Evolutionary conservation across 1,284 basidiomycete genomes (phyloP).

Genomic region (Ustilago hordei): DNA sequence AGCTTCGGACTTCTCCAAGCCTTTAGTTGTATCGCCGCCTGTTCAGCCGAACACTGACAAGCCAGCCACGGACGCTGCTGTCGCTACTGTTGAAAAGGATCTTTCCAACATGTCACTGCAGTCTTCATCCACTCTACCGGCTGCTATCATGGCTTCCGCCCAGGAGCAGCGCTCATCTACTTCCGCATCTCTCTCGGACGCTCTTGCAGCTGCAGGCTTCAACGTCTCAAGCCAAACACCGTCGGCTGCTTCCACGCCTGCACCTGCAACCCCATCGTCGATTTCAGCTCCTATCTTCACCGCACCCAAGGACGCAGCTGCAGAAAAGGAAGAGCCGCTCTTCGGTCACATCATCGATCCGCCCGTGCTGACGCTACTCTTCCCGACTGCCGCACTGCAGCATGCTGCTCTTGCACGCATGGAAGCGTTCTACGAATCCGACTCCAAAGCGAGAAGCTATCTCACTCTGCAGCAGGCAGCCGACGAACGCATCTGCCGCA

Average conservation of each 20-base stretch:
- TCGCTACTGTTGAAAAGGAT: conserved; percentile 3
- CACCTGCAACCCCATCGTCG: conserved; percentile 10
- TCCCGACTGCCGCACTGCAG: conserved; percentile 50
- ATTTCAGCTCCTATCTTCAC: not conserved
- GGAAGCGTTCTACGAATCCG: conserved; percentile 65
- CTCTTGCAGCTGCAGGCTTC: conserved; percentile 31
- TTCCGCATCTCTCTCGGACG: conserved; percentile 17
- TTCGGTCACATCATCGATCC: conserved; percentile 45
- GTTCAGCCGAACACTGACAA: not conserved
- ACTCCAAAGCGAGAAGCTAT: conserved; percentile 37
- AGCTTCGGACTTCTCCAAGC: not conserved
- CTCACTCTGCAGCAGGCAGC: conserved; percentile 48
- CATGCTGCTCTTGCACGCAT: conserved; percentile 61
- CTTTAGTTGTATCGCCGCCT: conserved; percentile 4
- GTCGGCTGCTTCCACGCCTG: conserved; percentile 15
- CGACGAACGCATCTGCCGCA: conserved; percentile 53
- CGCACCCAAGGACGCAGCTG: not conserved
- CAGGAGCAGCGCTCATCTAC: conserved; percentile 14
- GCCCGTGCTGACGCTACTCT: conserved; percentile 62
- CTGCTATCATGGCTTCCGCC: not conserved
- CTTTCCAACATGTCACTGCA: conserved; percentile 22
- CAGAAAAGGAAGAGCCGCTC: conserved; percentile 25
- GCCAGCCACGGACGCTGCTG: not conserved
- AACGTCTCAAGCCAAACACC: conserved; percentile 5
- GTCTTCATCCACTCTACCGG: not conserved